Percentiles rank a stretch among this genome's conserved stretches.
phyloP scores from a whole-genome alignment of 2,329 filamentous ascomycete species.

The Fusarium nurragi region DNA sequence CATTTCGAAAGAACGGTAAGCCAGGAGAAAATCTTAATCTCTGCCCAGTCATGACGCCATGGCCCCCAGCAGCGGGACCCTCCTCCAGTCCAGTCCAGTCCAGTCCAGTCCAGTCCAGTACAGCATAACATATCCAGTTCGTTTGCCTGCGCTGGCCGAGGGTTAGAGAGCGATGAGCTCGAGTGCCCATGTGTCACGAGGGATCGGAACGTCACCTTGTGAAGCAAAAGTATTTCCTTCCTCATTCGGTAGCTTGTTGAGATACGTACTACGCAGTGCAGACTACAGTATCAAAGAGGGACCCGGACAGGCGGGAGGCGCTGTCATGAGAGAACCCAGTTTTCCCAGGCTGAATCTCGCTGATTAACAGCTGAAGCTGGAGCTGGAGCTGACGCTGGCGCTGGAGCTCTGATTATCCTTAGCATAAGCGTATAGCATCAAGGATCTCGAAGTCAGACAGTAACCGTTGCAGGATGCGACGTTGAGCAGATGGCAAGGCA shows the following conservation, averaged over 20 bases:
- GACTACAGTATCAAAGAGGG: background rate
- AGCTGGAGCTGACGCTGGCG: background rate
- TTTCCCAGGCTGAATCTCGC: conserved; percentile 25
- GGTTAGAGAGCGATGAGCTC: conserved; percentile 1
- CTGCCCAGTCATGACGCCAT: conserved; percentile 17
- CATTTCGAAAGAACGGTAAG: conserved; percentile 6
- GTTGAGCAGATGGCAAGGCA: conserved; percentile 23
- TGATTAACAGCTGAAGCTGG: background rate
- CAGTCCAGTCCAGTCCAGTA: no score
- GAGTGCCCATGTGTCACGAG: conserved; percentile 3
- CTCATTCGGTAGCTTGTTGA: conserved; percentile 15
- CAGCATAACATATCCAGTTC: no score
- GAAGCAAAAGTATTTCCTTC: conserved; percentile 15
- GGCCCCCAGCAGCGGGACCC: conserved; percentile 1
- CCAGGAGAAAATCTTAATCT: conserved; percentile 9
- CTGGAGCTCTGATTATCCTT: conserved; percentile 6
- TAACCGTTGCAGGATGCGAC: conserved; percentile 27
- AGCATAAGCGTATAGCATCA: background rate
- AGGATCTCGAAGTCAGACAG: conserved; percentile 12
- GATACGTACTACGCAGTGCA: background rate
- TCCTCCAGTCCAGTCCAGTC: background rate
- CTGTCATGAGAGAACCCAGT: conserved; percentile 17
- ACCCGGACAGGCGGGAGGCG: conserved; percentile 4
- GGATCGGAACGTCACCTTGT: conserved; percentile 22
- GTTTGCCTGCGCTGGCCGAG: no score